phyloP scores from a whole-genome alignment of 2,329 filamentous ascomycete species.

The Aspergillus sp. region DNA sequence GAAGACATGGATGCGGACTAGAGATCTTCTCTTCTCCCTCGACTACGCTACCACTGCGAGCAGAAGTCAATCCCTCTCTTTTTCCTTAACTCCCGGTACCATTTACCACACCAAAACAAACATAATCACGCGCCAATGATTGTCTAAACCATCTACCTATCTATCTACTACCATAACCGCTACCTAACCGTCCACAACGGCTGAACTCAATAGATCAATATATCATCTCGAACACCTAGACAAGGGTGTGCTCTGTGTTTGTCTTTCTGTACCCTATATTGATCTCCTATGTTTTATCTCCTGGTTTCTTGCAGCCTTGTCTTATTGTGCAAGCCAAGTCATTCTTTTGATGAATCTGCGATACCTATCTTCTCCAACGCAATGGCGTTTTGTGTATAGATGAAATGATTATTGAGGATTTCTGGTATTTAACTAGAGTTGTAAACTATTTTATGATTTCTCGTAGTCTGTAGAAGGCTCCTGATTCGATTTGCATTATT shows the following conservation, averaged over 20 bases:
- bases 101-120: background rate
- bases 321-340: constrained; percentile 6
- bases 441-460: background rate
- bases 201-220: background rate
- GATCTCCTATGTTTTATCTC: constrained; percentile 13
- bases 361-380: constrained; percentile 8
- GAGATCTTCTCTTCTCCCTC: background rate
- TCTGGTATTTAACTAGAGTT: background rate
- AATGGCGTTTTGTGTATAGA: constrained; percentile 13
- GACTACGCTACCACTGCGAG: background rate
- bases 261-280: constrained; percentile 7
- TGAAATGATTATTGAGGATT: constrained; percentile 7
- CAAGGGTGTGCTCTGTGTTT: background rate
- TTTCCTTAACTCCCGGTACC: background rate
- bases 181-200: background rate
- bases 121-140: background rate
- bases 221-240: background rate
- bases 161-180: background rate
- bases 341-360: constrained; percentile 11
- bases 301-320: constrained; percentile 5
- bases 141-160: background rate
- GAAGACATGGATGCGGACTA: constrained; percentile 50
- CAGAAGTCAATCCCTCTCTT: background rate
- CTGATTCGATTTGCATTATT: background rate
- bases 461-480: background rate